phyloP scores from a whole-genome alignment of 2,329 filamentous ascomycete species.

The Amesomyces nigricolor region DNA sequence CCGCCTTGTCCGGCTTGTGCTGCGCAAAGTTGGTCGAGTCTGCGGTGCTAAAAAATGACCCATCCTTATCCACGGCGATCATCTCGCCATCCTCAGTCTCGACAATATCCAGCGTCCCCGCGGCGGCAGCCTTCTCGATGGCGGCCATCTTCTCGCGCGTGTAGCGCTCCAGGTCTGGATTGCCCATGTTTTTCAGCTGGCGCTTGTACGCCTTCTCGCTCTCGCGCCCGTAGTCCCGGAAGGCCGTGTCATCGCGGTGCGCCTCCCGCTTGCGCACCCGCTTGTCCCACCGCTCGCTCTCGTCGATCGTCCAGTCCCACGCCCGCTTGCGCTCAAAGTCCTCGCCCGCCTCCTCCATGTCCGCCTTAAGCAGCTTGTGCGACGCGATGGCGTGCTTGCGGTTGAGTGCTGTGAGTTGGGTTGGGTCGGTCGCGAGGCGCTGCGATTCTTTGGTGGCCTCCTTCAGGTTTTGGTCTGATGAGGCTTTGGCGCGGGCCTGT shows the following conservation, averaged over 20 bases:
- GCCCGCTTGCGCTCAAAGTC: slow-evolving; percentile 97
- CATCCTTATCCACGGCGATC: slow-evolving; percentile 87
- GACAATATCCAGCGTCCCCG: slow-evolving; percentile 83
- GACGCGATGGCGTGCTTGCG: slow-evolving; percentile 82
- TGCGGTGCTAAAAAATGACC: slow-evolving; percentile 83
- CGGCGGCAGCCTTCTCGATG: slow-evolving; percentile 76
- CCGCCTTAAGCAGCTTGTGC: slow-evolving; percentile 89
- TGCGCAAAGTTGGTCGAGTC: slow-evolving; percentile 76
- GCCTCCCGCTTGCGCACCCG: slow-evolving; percentile 79
- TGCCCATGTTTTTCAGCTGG: slow-evolving; percentile 69
- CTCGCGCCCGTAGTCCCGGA: slow-evolving; percentile 82
- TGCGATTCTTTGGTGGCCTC: slow-evolving; percentile 80
- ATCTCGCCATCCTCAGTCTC: slow-evolving; percentile 94
- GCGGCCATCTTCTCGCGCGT: slow-evolving; percentile 79
- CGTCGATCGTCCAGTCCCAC: slow-evolving; percentile 97
- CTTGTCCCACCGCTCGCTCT: slow-evolving; percentile 90
- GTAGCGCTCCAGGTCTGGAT: slow-evolving; percentile 76
- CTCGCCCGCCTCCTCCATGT: slow-evolving; percentile 75
- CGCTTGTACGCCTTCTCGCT: slow-evolving; percentile 91
- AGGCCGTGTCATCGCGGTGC: slow-evolving; percentile 78
- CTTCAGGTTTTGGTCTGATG: slow-evolving; percentile 69
- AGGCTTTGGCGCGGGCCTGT: slow-evolving; percentile 71
- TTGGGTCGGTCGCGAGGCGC: slow-evolving; percentile 70
- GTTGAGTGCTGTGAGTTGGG: slow-evolving; percentile 69
- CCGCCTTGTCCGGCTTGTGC: slow-evolving; percentile 80